Conservation (phyloP, 192 early-diverging fungal genomes). For the Coemansia erecta region DNA sequence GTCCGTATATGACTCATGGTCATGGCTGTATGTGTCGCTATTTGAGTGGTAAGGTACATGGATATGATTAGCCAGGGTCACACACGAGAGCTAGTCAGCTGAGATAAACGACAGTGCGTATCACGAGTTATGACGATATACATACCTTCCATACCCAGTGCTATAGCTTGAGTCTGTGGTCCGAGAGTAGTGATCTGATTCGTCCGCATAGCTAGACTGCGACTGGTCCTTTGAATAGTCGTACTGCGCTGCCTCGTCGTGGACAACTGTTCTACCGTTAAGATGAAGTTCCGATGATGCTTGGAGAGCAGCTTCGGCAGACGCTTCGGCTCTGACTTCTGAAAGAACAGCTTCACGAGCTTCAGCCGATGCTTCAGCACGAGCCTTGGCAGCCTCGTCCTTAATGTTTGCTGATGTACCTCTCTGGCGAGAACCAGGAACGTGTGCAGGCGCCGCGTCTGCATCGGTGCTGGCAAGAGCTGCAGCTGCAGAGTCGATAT, state of each 20-base stretch:
- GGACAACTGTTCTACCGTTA: conserved; percentile 17
- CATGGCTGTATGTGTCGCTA: conserved; percentile 19
- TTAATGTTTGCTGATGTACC: conserved; percentile 3
- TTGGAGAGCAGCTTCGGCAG: conserved; percentile 35
- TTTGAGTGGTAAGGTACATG: no score
- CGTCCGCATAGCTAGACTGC: conserved; percentile 13
- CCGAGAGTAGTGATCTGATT: conserved; percentile 1
- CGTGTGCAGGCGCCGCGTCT: conserved; percentile 11
- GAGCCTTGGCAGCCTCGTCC: conserved; percentile 26
- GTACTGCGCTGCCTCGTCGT: conserved; percentile 26
- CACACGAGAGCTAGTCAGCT: neutral
- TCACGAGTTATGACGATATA: no score
- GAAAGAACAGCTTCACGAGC: conserved; percentile 43
- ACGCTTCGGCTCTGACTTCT: conserved; percentile 40
- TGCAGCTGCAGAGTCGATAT: conserved; percentile 5
- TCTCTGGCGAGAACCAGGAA: conserved; percentile 16
- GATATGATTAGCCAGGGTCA: no score
- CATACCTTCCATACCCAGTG: conserved; percentile 9
- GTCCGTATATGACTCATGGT: conserved; percentile 3
- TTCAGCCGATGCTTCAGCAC: conserved; percentile 31
- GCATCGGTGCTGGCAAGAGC: neutral
- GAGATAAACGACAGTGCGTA: no score
- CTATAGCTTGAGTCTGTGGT: conserved; percentile 6
- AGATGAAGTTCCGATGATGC: conserved; percentile 43
- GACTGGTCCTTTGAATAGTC: conserved; percentile 12